These are phyloP conservation scores for Pythium diclinum DNA, from an alignment of 352 stramenopile genomes.

Conservation along the genomic window DNA sequence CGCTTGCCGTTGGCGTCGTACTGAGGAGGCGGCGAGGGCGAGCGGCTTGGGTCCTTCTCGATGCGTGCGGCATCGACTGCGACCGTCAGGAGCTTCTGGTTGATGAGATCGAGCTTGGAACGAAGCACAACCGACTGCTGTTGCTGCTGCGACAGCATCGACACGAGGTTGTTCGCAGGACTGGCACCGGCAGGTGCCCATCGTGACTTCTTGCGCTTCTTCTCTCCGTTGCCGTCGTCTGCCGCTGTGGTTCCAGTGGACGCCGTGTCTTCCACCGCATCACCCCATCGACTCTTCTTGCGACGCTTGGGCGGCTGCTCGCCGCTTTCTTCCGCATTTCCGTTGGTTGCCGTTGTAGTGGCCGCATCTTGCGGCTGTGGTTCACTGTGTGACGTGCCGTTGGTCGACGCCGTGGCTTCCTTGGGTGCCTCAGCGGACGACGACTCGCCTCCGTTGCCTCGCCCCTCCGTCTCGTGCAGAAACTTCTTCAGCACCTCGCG, in stretches of 20 bases:
- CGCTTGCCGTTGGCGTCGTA: slow-evolving; percentile 96
- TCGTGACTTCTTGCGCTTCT: slow-evolving; percentile 74
- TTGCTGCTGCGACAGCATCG: slow-evolving; percentile 50
- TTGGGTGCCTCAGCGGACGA: slow-evolving; percentile 1
- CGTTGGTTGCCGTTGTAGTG: background rate
- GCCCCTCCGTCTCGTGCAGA: slow-evolving; percentile 71
- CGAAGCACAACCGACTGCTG: slow-evolving; percentile 73
- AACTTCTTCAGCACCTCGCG: slow-evolving; percentile 91
- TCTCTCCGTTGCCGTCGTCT: slow-evolving; percentile 38
- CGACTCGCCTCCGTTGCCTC: slow-evolving; percentile 24
- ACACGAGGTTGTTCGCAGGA: slow-evolving; percentile 35
- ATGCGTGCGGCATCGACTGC: slow-evolving; percentile 69
- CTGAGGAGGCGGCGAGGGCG: slow-evolving; percentile 90
- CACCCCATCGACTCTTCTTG: slow-evolving; percentile 86
- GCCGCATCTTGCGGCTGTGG: slow-evolving; percentile 2
- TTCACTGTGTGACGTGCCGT: background rate
- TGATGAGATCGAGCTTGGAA: slow-evolving; percentile 70
- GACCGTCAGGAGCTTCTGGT: slow-evolving; percentile 76
- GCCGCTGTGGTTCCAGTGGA: slow-evolving; percentile 10
- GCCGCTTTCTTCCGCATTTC: background rate
- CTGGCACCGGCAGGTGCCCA: slow-evolving; percentile 56
- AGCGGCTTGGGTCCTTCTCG: slow-evolving; percentile 87
- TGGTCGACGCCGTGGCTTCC: slow-evolving; percentile 6
- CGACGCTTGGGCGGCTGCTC: slow-evolving; percentile 49
- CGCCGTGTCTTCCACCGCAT: slow-evolving; percentile 40